Base-by-base conservation (phyloP, 768 basidiomycete genomes). In the Boletus subparvulus region DNA sequence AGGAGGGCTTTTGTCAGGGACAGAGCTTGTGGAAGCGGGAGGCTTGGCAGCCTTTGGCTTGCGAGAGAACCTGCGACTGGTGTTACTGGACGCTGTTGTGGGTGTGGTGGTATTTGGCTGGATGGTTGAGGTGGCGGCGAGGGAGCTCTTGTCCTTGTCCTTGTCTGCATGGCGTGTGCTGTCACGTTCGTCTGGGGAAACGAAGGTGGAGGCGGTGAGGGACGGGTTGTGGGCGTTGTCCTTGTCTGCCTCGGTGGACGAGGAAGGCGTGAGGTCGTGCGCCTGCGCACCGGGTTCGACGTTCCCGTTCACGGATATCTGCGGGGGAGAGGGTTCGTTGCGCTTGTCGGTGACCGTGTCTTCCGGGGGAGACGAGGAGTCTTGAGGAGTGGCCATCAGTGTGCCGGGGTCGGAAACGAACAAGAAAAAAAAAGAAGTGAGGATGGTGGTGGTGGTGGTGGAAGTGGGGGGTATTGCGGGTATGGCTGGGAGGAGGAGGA, bases 71-170 rank as follows among this genome's bases (percentile, higher is more conserved):
- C 65, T 65, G 48, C 71, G 71, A 56, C 51, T 47, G 37, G 62
- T 33, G 21, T 58, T 61, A 47, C 55, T 66, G 19, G 65, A 60
- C 4, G 65, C 50, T 14, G 58, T 54, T 0, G 69, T 63, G 40
- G 68, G 62, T 48, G 58, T 43, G 33, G 60, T 59, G 32, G 76
- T 71, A 58, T 78, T 67, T 45, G 77, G 74, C 28, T 76, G 76
- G 10, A 71, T 80, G 47, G 75, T 68, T 2, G 76, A 75, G 43
- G 78, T 75, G 47, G 78, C 78, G 37, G 76, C 69, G 21, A 80
- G 68, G 9, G 79, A 80, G 53, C 70, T 77, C 66, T 78, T 79
- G 65, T 80, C 79, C 67, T 72, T 78, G 66, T 78, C 78, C 41
- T 68, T 72, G 26, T 77, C 73, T 59, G 53, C 52, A n/a, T 61